Evolutionary conservation across 345 rosid species (phyloP).

Genomic region (Linum usitatissimum): DNA sequence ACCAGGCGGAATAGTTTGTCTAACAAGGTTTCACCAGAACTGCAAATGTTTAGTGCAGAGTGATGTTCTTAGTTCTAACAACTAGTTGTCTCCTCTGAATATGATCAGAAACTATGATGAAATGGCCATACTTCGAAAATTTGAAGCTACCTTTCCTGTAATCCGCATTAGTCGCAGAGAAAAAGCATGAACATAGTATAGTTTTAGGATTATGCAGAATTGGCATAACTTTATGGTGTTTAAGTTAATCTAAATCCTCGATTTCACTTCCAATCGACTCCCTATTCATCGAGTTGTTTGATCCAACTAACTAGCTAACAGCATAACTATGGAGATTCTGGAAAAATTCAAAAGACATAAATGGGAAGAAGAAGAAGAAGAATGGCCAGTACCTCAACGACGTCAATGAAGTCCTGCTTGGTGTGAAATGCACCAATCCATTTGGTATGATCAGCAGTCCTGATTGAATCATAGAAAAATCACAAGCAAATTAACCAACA

Average conservation of each 20-base stretch:
- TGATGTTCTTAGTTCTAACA: too few species aligned
- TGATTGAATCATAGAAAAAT: slow-evolving; percentile 13
- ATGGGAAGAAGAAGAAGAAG: background rate
- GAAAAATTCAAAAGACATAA: background rate
- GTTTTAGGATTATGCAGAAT: too few species aligned
- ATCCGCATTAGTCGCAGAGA: too few species aligned
- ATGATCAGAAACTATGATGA: background rate
- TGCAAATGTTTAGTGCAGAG: too few species aligned
- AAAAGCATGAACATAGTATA: too few species aligned
- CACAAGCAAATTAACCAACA: slow-evolving; percentile 5
- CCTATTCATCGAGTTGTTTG: background rate
- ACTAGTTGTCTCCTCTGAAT: too few species aligned
- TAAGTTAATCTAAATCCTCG: too few species aligned
- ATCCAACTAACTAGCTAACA: background rate
- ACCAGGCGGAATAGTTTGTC: too few species aligned
- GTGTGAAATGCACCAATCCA: slow-evolving; percentile 76
- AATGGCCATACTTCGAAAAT: background rate
- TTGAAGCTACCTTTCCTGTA: background rate
- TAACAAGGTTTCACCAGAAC: too few species aligned
- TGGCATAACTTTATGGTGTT: too few species aligned
- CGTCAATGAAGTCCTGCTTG: slow-evolving; percentile 88
- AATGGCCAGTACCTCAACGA: slow-evolving; percentile 53
- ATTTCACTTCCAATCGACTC: too few species aligned
- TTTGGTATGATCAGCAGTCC: slow-evolving; percentile 85
- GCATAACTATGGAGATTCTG: background rate